A percentile compares a stretch with the other conserved stretches of the same genome.
Conservation (phyloP, 2,329 filamentous ascomycete genomes). For the Diatrype stigma region DNA sequence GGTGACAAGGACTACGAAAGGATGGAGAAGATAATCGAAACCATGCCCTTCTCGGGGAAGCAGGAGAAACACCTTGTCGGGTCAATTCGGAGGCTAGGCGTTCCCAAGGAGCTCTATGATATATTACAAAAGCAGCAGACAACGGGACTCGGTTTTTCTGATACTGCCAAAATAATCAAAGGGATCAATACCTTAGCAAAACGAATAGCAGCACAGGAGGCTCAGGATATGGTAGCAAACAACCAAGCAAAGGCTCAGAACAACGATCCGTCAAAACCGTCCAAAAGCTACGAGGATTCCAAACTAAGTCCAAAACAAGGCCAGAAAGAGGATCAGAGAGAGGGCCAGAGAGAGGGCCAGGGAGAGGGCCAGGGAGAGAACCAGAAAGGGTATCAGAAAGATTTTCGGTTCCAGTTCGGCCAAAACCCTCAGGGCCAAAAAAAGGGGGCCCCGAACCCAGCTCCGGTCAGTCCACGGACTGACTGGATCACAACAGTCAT, state of each 20-base stretch:
- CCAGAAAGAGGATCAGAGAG: conserved; percentile 12
- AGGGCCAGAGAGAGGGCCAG: conserved; percentile 12
- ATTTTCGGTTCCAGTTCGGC: conserved; percentile 27
- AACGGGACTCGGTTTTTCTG: conserved; percentile 3
- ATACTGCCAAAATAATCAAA: conserved; percentile 13
- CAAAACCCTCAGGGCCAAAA: conserved; percentile 5
- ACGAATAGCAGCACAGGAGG: conserved; percentile 9
- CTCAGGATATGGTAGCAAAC: neutral
- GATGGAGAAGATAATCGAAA: conserved; percentile 1
- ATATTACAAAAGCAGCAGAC: conserved; percentile 9
- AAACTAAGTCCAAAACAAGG: conserved; percentile 17
- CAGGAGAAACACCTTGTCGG: too few relatives aligned
- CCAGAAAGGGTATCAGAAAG: conserved; percentile 9
- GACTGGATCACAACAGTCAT: conserved; percentile 51
- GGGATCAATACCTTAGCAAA: conserved; percentile 11
- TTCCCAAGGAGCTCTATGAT: conserved; percentile 13
- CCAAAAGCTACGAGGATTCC: conserved; percentile 9
- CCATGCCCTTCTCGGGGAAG: neutral
- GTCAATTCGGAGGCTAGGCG: conserved; percentile 12
- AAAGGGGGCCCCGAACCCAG: conserved; percentile 8
- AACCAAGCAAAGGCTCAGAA: neutral
- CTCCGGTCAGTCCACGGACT: conserved; percentile 6
- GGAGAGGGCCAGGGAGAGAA: conserved; percentile 14
- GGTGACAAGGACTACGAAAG: conserved; percentile 14
- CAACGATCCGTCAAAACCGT: neutral